Conservation (phyloP, 2,329 filamentous ascomycete species). For the Microsporum ferrugineum region DNA sequence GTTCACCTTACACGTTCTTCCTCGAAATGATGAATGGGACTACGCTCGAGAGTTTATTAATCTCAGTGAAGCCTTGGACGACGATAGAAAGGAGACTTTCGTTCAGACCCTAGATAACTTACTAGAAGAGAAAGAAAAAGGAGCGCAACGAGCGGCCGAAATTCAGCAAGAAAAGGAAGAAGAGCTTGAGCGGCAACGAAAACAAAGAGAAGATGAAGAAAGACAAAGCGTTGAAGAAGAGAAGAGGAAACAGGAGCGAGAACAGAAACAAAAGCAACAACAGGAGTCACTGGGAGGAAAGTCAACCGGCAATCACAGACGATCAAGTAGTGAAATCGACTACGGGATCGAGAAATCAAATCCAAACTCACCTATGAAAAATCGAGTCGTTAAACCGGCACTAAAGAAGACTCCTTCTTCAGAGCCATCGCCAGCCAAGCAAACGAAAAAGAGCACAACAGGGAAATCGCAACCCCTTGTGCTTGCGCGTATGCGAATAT, state of each 20-base stretch:
- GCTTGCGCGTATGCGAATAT: conserved; percentile 30
- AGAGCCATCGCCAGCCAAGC: conserved; percentile 24
- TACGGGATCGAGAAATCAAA: conserved; percentile 54
- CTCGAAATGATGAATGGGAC: conserved; percentile 89
- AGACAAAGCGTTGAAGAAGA: conserved; percentile 25
- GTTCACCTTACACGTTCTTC: conserved; percentile 89
- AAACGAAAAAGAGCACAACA: conserved; percentile 25
- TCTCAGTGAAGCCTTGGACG: conserved; percentile 76
- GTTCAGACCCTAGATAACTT: conserved; percentile 72
- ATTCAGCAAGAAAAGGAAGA: conserved; percentile 50
- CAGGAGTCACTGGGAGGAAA: conserved; percentile 16
- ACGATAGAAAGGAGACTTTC: conserved; percentile 82
- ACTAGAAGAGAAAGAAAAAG: conserved; percentile 68
- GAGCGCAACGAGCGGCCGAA: conserved; percentile 53
- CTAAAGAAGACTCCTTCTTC: conserved; percentile 19
- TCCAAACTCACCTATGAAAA: conserved; percentile 25
- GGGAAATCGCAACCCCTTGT: conserved; percentile 24
- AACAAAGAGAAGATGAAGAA: conserved; percentile 39
- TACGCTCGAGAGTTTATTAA: conserved; percentile 86
- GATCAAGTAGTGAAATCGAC: conserved; percentile 54
- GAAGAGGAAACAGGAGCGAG: conserved; percentile 20
- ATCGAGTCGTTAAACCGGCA: conserved; percentile 22
- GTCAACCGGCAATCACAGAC: conserved; percentile 30
- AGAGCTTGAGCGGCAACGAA: conserved; percentile 39
- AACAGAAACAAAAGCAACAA: conserved; percentile 14